Base-by-base conservation (phyloP, 2,329 filamentous ascomycete genomes). In the Cladobotryum mycophilum region DNA sequence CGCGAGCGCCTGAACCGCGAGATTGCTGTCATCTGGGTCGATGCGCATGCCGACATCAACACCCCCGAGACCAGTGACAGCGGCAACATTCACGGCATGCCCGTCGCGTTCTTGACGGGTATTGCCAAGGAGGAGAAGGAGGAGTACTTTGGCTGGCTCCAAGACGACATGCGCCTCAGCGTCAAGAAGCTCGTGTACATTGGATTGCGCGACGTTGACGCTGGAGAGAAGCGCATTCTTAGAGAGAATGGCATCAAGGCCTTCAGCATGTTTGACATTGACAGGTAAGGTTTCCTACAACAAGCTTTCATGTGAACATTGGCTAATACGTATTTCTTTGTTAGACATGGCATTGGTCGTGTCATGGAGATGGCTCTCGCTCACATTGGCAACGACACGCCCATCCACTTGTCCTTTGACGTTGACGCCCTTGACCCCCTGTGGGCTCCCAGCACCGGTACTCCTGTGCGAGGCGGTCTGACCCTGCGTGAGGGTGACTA, bases 291-390 rank as follows among this genome's bases (percentile, higher is more conserved):
- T 25, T 13, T 2, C 34, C 22, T 2, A 3, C 2, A 30, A 3
- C 4, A 30, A 6, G 4, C 8, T 30, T 8, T 30, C 4, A 30
- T 30, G 9, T 11, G 25, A 30, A 30, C 9, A 8, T 30, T 30
- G 25, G 25, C 25, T 30, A 30, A 30, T 30, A 11, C 9, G 25
- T 8, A 30, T 25, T 5, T 15, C 8, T 38, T 17, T 34, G 5
- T 17, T 25, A 90, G 89, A 48, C 79, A 97, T 65, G 93, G 93
- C 43, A 99, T 99, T 62, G 93, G 93, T 49, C 86, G 86, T 58
- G 89, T 99, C 57, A 90, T 99, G 74, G 93, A 97, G 64, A 95
- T 96, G 92, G 92, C 92, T n/a, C 79, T 99, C 48, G 92, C 86
- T 33, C 91, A 96, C 75, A 95, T 97, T 58, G 93, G 93, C 60